Evolutionary conservation across 306 rosid species (phyloP), one percentile per base, ranked within the genome.

Genomic region (Styphnolobium japonicum): DNA sequence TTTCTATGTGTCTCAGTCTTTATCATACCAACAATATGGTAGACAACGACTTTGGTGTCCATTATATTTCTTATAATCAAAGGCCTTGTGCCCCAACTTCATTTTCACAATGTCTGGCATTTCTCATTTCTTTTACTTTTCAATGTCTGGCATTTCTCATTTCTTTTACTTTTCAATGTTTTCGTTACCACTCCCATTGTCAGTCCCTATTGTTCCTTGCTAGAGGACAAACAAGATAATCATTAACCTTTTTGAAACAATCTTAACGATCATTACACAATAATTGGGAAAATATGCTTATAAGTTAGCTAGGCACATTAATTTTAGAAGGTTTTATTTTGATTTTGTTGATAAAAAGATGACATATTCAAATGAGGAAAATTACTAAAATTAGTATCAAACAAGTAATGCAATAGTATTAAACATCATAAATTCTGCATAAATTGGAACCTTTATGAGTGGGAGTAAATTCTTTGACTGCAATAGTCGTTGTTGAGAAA

Each of bases 11-110:
- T 55, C 77, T 45, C 21, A 33, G 64, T 75, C 86, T 79, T 79
- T 86, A 55, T 82, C 86, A 76, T 65, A 79, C 82, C 83, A 79
- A 21, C 83, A 71, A 75, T 65, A n/a, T 79, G 89, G 70, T 58
- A 66, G 86, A 89, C 86, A 75, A 85, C 34, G 86, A 86, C 90
- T 80, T 66, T 21, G 45, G 45, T 75, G 51, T 72, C 80, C 83
- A 75, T 69, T 79, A 82, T 77, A 67, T 68, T 81, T 79, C 77
- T 85, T 78, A 53, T 48, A 72, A 55, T 75, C 45, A 81, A 80
- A 83, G 29, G 23, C 68, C 60, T 55, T 48, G 33, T 51, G 49
- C 68, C 71, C 65, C 77, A 61, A 61, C 76, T 85, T 78, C 68
- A 83, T 42, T 81, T 83, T 81, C 82, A 73, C 83, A 15, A 71